phyloP scores from a whole-genome alignment of 2,329 filamentous ascomycete species.

The Macrophomina phaseolina region DNA sequence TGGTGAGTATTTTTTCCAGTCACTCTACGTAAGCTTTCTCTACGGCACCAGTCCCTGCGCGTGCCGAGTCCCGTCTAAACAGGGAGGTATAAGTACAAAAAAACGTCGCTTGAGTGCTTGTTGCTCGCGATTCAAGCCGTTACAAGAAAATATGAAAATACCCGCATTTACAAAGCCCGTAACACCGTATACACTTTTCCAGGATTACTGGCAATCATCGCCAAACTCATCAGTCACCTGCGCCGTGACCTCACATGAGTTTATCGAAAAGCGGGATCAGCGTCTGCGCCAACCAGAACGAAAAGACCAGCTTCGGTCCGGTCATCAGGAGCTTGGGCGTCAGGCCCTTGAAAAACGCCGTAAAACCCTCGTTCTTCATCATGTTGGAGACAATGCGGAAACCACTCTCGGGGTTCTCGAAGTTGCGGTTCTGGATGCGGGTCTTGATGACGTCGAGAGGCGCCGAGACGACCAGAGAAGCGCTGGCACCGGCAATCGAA shows the following conservation, averaged over 20 bases:
- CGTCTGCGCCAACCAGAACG: slow-evolving; percentile 99
- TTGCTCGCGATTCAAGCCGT: slow-evolving; percentile 5
- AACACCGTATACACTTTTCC: slow-evolving; percentile 27
- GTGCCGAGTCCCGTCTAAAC: slow-evolving; percentile 14
- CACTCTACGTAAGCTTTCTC: slow-evolving; percentile 9
- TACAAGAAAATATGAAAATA: not conserved
- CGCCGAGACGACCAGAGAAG: slow-evolving; percentile 94
- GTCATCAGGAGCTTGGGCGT: slow-evolving; percentile 99
- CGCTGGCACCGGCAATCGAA: slow-evolving; percentile 91
- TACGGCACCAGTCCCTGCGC: slow-evolving; percentile 3
- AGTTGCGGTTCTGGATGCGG: slow-evolving; percentile 97
- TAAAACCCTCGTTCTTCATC: slow-evolving; percentile 84
- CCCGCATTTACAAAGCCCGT: slow-evolving; percentile 27
- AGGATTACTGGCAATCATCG: not conserved
- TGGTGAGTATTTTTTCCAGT: slow-evolving; percentile 3
- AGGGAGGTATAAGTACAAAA: slow-evolving; percentile 21
- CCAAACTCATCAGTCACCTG: slow-evolving; percentile 19
- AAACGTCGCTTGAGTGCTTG: slow-evolving; percentile 1
- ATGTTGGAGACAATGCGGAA: slow-evolving; percentile 92
- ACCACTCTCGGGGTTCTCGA: slow-evolving; percentile 94
- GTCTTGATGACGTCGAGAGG: slow-evolving; percentile 98
- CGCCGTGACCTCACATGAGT: slow-evolving; percentile 52
- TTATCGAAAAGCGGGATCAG: slow-evolving; percentile 91
- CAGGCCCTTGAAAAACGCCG: slow-evolving; percentile 96
- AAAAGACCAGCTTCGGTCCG: slow-evolving; percentile 97